phyloP scores from a whole-genome alignment of 2,329 filamentous ascomycete genomes.

The Penicillium sp. region DNA sequence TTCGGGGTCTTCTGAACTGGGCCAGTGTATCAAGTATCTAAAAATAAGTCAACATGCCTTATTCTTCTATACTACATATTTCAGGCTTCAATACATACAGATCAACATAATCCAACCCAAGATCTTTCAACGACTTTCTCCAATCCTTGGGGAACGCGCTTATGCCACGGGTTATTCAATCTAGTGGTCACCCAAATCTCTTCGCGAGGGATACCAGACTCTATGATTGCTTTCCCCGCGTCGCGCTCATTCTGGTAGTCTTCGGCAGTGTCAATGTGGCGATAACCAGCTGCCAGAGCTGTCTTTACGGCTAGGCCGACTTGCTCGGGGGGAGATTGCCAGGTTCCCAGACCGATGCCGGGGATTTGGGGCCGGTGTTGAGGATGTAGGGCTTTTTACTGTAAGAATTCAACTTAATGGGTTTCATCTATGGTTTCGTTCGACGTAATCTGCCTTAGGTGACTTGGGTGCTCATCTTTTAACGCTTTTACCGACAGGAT shows the following conservation, averaged over 20 bases:
- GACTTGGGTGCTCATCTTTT: too few species aligned
- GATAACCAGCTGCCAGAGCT: constrained; percentile 51
- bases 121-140: constrained; percentile 25
- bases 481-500: too few species aligned
- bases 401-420: too few species aligned
- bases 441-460: too few species aligned
- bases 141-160: constrained; percentile 25
- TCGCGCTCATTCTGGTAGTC: constrained; percentile 5
- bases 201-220: constrained; percentile 30
- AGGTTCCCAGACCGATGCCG: background rate
- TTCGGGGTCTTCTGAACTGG: constrained; percentile 50
- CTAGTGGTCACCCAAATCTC: constrained; percentile 34
- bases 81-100: constrained; percentile 16
- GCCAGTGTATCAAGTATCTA: constrained; percentile 62
- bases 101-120: constrained; percentile 31
- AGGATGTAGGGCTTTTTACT: constrained; percentile 41
- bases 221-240: constrained; percentile 29
- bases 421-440: too few species aligned
- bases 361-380: constrained; percentile 47
- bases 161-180: constrained; percentile 27
- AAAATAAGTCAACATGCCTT: too few species aligned
- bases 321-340: background rate
- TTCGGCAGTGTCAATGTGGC: constrained; percentile 46
- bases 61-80: too few species aligned
- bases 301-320: constrained; percentile 19